Evolutionary conservation across 768 basidiomycete genomes (phyloP).

Genomic region (Chiua virens): DNA sequence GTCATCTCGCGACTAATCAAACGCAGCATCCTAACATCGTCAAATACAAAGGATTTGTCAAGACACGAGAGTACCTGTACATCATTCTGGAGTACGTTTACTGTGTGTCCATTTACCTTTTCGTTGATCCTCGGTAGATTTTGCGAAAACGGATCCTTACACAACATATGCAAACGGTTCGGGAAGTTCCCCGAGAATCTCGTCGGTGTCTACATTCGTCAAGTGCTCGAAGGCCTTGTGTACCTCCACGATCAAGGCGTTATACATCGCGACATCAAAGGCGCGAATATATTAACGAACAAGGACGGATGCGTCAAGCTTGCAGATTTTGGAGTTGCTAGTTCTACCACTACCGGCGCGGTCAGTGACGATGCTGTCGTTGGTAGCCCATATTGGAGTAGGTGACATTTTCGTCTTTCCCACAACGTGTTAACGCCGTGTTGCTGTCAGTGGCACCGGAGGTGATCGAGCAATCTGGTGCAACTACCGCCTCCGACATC

Average conservation of each 20-base stretch:
- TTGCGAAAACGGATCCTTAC: slow-evolving; percentile 97
- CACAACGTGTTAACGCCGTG: slow-evolving; percentile 3
- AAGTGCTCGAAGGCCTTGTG: slow-evolving; percentile 92
- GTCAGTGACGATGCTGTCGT: slow-evolving; percentile 90
- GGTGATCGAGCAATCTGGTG: slow-evolving; percentile 97
- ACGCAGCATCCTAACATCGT: slow-evolving; percentile 93
- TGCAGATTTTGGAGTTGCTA: slow-evolving; percentile 98
- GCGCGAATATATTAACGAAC: slow-evolving; percentile 97
- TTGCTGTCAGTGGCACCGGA: slow-evolving; percentile 85
- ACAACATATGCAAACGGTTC: slow-evolving; percentile 94
- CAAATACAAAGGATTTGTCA: slow-evolving; percentile 98
- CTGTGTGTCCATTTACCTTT: background rate
- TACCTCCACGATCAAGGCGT: slow-evolving; percentile 99
- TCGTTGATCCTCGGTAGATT: slow-evolving; percentile 47
- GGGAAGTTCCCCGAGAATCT: slow-evolving; percentile 98
- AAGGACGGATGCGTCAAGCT: slow-evolving; percentile 98
- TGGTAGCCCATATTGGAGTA: slow-evolving; percentile 98
- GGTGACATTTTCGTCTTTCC: slow-evolving; percentile 29
- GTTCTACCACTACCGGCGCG: slow-evolving; percentile 68
- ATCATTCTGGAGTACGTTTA: slow-evolving; percentile 87
- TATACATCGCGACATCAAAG: slow-evolving; percentile 98
- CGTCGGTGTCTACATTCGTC: slow-evolving; percentile 94
- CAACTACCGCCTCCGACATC: slow-evolving; percentile 95
- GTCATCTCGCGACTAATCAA: slow-evolving; percentile 12
- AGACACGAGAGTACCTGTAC: slow-evolving; percentile 90